Evolutionary conservation across 805 yeast species (phyloP).

Genomic region (Tetrapisispora arboricola): DNA sequence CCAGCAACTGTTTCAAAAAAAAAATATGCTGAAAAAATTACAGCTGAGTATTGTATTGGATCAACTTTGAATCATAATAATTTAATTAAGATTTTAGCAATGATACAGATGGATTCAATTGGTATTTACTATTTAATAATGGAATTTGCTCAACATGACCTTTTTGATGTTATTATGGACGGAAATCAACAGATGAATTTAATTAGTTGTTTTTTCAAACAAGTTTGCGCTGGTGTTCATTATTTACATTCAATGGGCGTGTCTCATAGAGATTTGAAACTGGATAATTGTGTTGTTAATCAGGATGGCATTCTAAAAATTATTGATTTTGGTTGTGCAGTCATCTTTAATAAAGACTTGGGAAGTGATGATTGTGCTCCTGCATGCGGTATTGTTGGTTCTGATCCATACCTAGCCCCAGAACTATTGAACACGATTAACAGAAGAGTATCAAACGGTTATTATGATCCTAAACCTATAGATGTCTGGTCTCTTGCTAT

Average conservation of each 20-base stretch:
- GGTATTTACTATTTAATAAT: slow-evolving; percentile 62
- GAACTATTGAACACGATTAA: slow-evolving; percentile 48
- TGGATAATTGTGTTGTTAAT: slow-evolving; percentile 87
- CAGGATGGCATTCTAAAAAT: slow-evolving; percentile 66
- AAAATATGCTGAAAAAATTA: slow-evolving; percentile 71
- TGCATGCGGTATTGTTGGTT: slow-evolving; percentile 85
- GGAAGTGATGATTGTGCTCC: slow-evolving; percentile 45
- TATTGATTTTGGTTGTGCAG: slow-evolving; percentile 91
- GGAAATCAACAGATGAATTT: slow-evolving; percentile 66
- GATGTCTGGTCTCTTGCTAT: slow-evolving; percentile 94
- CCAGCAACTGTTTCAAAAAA: slow-evolving; percentile 9
- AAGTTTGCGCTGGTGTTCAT: slow-evolving; percentile 61
- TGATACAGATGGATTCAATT: slow-evolving; percentile 49
- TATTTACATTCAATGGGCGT: slow-evolving; percentile 75
- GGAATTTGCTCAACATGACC: slow-evolving; percentile 90
- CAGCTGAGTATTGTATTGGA: slow-evolving; percentile 75
- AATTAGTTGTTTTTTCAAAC: slow-evolving; percentile 72
- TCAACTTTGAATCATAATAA: slow-evolving; percentile 70
- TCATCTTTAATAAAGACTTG: slow-evolving; percentile 50
- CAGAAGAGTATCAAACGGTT: not conserved
- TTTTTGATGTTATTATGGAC: slow-evolving; percentile 86
- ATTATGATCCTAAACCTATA: slow-evolving; percentile 76
- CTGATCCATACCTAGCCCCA: slow-evolving; percentile 93
- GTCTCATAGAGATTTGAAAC: slow-evolving; percentile 86
- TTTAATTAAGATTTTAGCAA: slow-evolving; percentile 70